These are phyloP conservation scores for Zygoascus bituminiphila DNA, from an alignment of 805 yeast species.

Conservation along the genomic window DNA sequence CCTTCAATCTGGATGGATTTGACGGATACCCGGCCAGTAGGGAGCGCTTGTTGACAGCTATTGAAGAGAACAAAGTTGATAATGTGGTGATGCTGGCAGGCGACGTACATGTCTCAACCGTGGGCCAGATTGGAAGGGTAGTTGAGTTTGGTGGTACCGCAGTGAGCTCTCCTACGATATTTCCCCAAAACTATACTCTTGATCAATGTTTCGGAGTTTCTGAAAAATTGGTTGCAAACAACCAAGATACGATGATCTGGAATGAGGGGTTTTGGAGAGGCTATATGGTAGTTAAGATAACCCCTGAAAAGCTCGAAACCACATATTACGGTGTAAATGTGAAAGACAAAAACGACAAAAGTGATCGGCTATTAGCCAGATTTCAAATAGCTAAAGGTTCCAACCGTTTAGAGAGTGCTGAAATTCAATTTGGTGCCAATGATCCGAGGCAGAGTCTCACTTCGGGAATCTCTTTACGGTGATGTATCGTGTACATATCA, in stretches of 20 bases:
- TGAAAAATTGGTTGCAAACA: not conserved
- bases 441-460: too few species aligned
- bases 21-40: conserved; percentile 5
- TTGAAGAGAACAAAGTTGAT: not conserved
- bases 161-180: conserved; percentile 6
- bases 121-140: not conserved
- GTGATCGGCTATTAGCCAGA: not conserved
- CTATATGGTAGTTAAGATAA: not conserved
- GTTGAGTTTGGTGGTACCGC: conserved; percentile 7
- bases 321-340: conserved; percentile 3
- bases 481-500: too few species aligned
- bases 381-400: not conserved
- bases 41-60: not conserved
- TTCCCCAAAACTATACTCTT: conserved; percentile 1
- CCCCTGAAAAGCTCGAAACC: not conserved
- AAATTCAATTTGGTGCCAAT: not conserved
- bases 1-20: conserved; percentile 4
- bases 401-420: not conserved
- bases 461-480: too few species aligned
- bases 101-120: conserved; percentile 5
- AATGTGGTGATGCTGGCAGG: conserved; percentile 5
- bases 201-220: conserved; percentile 1
- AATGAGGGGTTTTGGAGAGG: conserved; percentile 4
- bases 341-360: not conserved
- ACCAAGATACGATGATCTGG: not conserved